phyloP scores from a whole-genome alignment of 306 rosid genomes.

The Boehmeria nivea region DNA sequence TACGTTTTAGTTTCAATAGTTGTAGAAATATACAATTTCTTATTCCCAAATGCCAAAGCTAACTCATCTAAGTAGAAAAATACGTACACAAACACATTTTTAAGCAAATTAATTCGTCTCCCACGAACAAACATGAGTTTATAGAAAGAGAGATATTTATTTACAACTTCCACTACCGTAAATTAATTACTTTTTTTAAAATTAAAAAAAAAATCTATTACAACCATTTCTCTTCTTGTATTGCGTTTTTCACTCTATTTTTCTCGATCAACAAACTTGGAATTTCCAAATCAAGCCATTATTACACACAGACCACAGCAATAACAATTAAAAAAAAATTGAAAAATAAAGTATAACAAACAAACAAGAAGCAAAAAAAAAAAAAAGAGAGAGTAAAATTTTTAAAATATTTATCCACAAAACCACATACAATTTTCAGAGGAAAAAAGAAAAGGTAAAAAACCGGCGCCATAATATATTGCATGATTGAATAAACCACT shows the following conservation, averaged over 20 bases:
- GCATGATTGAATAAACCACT: constrained; percentile 31
- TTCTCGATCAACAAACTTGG: constrained; percentile 17
- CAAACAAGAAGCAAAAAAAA: constrained; percentile 6
- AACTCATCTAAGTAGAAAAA: neutral
- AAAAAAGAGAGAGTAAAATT: neutral
- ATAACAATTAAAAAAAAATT: constrained; percentile 5
- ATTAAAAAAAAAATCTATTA: no score
- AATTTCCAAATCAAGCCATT: constrained; percentile 26
- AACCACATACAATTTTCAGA: constrained; percentile 23
- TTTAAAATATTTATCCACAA: constrained; percentile 50
- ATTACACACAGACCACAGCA: constrained; percentile 23
- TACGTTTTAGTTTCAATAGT: no score
- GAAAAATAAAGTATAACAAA: neutral
- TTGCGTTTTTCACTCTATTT: no score
- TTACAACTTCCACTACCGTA: constrained; percentile 13
- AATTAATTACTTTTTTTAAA: no score
- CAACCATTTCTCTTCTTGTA: no score
- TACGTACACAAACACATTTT: neutral
- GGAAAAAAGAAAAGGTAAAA: constrained; percentile 4
- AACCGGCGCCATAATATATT: constrained; percentile 7
- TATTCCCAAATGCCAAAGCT: neutral
- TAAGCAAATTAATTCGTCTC: constrained; percentile 8
- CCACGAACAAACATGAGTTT: no score
- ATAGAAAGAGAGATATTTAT: no score
- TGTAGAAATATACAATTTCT: neutral